Conservation (phyloP, 345 rosid species). For the Salix purpurea region DNA sequence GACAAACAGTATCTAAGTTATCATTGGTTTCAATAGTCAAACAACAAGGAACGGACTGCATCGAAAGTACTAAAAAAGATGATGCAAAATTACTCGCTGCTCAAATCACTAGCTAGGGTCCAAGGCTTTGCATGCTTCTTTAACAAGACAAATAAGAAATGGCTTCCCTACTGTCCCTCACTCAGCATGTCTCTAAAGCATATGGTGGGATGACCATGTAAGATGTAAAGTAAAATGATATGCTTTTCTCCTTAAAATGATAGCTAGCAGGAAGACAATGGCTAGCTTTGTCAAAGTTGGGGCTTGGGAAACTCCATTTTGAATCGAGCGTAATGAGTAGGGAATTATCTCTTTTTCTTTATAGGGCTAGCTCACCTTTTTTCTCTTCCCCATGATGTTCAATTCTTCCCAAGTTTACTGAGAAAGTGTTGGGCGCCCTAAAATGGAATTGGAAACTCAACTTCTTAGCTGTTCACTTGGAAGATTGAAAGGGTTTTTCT, state of each 20-base stretch:
- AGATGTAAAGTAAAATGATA: background rate
- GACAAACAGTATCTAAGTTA: background rate
- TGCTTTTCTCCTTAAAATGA: background rate
- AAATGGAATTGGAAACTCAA: background rate
- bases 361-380: background rate
- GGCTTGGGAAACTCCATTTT: background rate
- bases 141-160: background rate
- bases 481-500: too few relatives aligned
- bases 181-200: background rate
- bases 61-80: background rate
- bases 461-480: too few relatives aligned
- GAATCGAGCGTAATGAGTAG: background rate
- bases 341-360: slow-evolving; percentile 2
- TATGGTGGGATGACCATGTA: background rate
- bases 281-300: slow-evolving; percentile 5
- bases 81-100: background rate
- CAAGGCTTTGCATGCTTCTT: background rate
- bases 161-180: background rate
- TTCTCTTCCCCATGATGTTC: too few relatives aligned
- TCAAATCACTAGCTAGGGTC: background rate
- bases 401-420: background rate
- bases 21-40: background rate
- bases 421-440: background rate
- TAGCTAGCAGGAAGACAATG: background rate
- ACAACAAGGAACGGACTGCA: background rate